phyloP scores from a whole-genome alignment of 2,329 filamentous ascomycete species.

The Aspergillus japonicus region DNA sequence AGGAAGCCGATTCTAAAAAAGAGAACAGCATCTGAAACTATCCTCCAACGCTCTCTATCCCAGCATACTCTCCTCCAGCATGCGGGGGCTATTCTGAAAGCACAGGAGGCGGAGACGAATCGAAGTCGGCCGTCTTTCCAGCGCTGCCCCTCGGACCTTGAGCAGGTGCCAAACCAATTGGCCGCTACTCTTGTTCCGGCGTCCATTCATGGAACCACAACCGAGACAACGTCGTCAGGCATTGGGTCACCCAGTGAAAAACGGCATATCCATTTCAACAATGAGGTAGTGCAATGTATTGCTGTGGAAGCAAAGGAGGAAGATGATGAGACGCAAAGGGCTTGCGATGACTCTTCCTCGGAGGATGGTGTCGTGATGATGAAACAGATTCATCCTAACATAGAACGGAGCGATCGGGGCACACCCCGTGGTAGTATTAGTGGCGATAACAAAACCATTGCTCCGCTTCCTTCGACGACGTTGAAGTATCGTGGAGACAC shows the following conservation, averaged over 20 bases:
- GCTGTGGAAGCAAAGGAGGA: slow-evolving; percentile 83
- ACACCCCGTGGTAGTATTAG: slow-evolving; percentile 57
- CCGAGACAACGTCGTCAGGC: slow-evolving; percentile 70
- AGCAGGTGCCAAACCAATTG: slow-evolving; percentile 54
- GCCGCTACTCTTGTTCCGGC: slow-evolving; percentile 2
- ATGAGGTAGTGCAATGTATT: slow-evolving; percentile 93
- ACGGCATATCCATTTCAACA: slow-evolving; percentile 93
- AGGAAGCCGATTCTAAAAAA: slow-evolving; percentile 95
- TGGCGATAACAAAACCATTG: slow-evolving; percentile 77
- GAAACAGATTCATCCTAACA: slow-evolving; percentile 59
- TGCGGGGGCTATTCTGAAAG: slow-evolving; percentile 80
- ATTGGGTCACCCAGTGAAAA: slow-evolving; percentile 62
- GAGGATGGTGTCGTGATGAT: slow-evolving; percentile 81
- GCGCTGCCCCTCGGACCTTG: slow-evolving; percentile 59
- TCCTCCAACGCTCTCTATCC: slow-evolving; percentile 85
- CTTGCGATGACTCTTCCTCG: slow-evolving; percentile 61
- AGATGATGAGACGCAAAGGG: slow-evolving; percentile 37
- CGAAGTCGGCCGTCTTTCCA: slow-evolving; percentile 57
- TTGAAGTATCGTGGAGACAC: slow-evolving; percentile 80
- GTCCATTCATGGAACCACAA: slow-evolving; percentile 54
- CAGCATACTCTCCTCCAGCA: slow-evolving; percentile 87
- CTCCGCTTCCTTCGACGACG: slow-evolving; percentile 81
- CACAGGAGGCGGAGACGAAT: slow-evolving; percentile 65
- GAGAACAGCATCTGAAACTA: slow-evolving; percentile 91
- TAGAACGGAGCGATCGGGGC: slow-evolving; percentile 53